These are phyloP conservation scores for Pseudocohnilembus persalinus DNA, from an alignment of 169 alveolate genomes.

Conservation along the genomic window DNA sequence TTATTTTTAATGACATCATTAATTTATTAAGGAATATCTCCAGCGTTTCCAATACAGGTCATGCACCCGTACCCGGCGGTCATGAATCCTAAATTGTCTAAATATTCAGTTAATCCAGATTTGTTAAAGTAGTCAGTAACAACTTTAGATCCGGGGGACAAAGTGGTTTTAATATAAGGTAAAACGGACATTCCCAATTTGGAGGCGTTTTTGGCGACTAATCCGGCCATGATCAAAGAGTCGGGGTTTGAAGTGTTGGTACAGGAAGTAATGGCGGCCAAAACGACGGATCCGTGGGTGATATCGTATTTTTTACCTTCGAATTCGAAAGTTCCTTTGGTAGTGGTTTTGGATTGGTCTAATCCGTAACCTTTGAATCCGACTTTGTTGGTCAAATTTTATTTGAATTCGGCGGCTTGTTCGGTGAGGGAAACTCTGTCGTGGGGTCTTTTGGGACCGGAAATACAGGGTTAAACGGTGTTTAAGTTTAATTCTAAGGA, in stretches of 20 bases:
- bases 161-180: conserved; percentile 95
- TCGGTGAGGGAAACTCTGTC: conserved; percentile 90
- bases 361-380: conserved; percentile 68
- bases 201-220: conserved; percentile 94
- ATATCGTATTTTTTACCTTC: conserved; percentile 70
- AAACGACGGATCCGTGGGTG: conserved; percentile 93
- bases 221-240: conserved; percentile 97
- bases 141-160: conserved; percentile 91
- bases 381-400: conserved; percentile 50
- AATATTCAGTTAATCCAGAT: conserved; percentile 80
- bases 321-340: conserved; percentile 48
- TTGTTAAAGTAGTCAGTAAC: conserved; percentile 39
- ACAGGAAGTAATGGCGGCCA: conserved; percentile 97
- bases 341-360: conserved; percentile 39
- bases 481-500: conserved; percentile 88
- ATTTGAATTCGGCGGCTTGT: conserved; percentile 83
- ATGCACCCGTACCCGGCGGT: conserved; percentile 97
- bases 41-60: conserved; percentile 98
- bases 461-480: conserved; percentile 90
- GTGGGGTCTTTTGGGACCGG: conserved; percentile 99
- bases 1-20: conserved; percentile 81
- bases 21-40: conserved; percentile 92
- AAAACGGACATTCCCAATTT: conserved; percentile 86
- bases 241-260: conserved; percentile 97
- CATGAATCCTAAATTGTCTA: conserved; percentile 94